A percentile compares a stretch with the other conserved stretches of the same genome.
These are phyloP conservation scores for Apophysomyces trapeziformis DNA, from an alignment of 371 early-diverging fungal genomes.

Conservation along the genomic window DNA sequence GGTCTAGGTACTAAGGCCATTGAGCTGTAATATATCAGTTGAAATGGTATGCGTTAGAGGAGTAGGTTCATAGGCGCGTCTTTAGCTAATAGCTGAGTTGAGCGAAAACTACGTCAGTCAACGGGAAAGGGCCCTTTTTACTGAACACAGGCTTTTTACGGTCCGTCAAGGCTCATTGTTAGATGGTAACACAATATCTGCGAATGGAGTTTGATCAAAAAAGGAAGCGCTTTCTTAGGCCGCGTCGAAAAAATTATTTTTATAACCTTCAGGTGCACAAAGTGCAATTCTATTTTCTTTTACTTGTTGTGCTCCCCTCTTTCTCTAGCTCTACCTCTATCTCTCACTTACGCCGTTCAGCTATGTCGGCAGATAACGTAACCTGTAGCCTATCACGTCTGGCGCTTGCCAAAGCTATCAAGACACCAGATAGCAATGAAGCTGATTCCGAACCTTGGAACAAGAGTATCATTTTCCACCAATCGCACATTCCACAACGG, in stretches of 20 bases:
- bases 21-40: no score
- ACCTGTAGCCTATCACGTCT: conserved; percentile 50
- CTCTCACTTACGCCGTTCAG: conserved; percentile 11
- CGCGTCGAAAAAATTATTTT: conserved; percentile 10
- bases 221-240: conserved; percentile 7
- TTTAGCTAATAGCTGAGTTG: neutral
- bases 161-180: conserved; percentile 3
- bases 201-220: conserved; percentile 4
- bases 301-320: conserved; percentile 16
- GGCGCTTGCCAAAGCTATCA: conserved; percentile 54
- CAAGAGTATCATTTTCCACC: conserved; percentile 32
- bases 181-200: neutral
- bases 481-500: conserved; percentile 28
- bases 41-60: no score
- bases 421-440: conserved; percentile 43
- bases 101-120: neutral
- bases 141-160: neutral
- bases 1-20: no score
- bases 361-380: conserved; percentile 47
- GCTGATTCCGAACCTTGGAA: conserved; percentile 30
- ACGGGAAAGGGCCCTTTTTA: neutral
- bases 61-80: neutral
- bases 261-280: neutral
- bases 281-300: conserved; percentile 13
- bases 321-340: neutral